A percentile compares a stretch with the other conserved stretches of the same genome.
These are phyloP conservation scores for Typha latifolia DNA, from an alignment of 176 grass and related monocot species.

Conservation along the genomic window DNA sequence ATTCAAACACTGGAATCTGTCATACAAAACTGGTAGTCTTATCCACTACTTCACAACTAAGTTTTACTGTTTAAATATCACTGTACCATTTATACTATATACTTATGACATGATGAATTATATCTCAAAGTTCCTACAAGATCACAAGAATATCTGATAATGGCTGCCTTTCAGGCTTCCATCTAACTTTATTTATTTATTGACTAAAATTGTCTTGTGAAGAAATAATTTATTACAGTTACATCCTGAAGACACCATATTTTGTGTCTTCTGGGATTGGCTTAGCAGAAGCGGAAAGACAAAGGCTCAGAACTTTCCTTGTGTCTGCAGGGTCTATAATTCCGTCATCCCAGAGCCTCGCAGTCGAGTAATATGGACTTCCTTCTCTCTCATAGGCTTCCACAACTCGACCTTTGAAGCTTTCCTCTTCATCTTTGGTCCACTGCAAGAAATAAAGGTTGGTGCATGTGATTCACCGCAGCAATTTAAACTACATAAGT, in stretches of 20 bases:
- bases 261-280: conserved; percentile 57
- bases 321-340: conserved; percentile 86
- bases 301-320: conserved; percentile 72
- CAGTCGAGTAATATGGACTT: conserved; percentile 81
- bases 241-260: conserved; percentile 93
- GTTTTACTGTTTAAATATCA: no score
- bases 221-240: background rate
- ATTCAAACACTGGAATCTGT: no score
- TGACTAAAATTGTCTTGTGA: no score
- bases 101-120: no score
- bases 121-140: no score
- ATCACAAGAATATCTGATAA: no score
- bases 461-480: background rate
- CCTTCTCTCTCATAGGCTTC: conserved; percentile 81
- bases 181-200: no score
- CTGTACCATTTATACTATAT: no score
- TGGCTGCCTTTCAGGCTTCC: no score
- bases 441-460: conserved; percentile 36
- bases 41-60: no score
- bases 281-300: conserved; percentile 70
- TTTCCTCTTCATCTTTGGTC: conserved; percentile 61
- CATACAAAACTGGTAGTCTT: no score
- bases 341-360: conserved; percentile 93
- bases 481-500: background rate
- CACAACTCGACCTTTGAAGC: conserved; percentile 61